Evolutionary conservation across 225 moss, liverwort and hornwort genomes (phyloP), one percentile per base, ranked within the genome.

Genomic region (Polytrichum formosum): DNA sequence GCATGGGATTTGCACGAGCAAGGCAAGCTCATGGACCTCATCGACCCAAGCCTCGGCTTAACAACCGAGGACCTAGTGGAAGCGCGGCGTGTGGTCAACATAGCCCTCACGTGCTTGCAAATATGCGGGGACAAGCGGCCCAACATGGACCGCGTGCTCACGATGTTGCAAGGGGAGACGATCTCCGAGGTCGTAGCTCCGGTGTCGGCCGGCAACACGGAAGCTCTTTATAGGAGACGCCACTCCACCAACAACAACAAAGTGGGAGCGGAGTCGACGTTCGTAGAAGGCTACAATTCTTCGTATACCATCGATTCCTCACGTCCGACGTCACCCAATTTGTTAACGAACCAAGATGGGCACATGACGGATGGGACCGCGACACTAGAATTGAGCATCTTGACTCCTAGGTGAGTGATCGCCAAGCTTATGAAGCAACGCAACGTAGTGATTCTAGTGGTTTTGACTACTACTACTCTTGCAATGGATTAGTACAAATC

Each of bases 121-220:
- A 53, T n/a, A 0, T 37, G 66, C 5, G 64, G 59, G 5, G 56
- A 74, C 29, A 67, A 69, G 2, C 64, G 80, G 2, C 77, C 83
- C 0, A 66, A 30, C 4, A 82, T 86, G 65, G 74, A 61, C 23
- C 72, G 26, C 5, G 86, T 83, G 46, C 77, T 78, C 19, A 26
- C 67, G n/a, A 75, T 83, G 77, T 30, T 86, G 33, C 78, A 82
- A 26, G 60, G 65, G 0, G 53, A 82, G 18, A 69, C 3, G 0
- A 23, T 75, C 17, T 75, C 20, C 0, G 75, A 82, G 75, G 72
- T 65, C 64, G 9, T 78, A 60, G 54, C 73, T 10, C 54, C 17
- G 9, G 13, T 21, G 18, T 18, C 26, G 0, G 67, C 19, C 0
- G 62, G 1, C 0, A 55, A 54, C 9, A 29, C 31, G 16, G 20